These are phyloP conservation scores for Sarcodon sp. DNA, from an alignment of 768 basidiomycete genomes.

Conservation along the genomic window DNA sequence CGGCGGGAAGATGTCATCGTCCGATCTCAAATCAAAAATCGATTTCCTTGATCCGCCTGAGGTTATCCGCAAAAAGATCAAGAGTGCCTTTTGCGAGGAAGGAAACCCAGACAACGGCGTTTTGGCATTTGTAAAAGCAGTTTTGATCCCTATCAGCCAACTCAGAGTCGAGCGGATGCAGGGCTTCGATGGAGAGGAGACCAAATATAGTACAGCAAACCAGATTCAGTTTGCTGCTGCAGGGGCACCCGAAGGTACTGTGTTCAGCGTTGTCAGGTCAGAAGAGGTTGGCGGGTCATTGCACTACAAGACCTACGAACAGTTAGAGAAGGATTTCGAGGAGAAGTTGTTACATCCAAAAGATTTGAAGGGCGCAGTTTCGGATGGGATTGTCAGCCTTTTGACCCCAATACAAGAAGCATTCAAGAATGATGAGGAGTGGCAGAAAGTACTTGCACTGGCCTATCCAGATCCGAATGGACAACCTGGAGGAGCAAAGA, in stretches of 20 bases:
- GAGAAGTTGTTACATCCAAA: conserved; percentile 74
- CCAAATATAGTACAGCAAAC: conserved; percentile 33
- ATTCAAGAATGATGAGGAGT: conserved; percentile 70
- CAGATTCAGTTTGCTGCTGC: conserved; percentile 52
- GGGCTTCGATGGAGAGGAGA: conserved; percentile 30
- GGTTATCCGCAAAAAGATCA: conserved; percentile 79
- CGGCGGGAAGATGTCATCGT: conserved; percentile 97
- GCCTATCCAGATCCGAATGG: conserved; percentile 79
- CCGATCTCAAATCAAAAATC: conserved; percentile 95
- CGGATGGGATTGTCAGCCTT: conserved; percentile 58
- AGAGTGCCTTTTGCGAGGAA: conserved; percentile 88
- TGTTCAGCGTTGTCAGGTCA: conserved; percentile 70
- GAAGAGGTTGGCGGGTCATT: conserved; percentile 72
- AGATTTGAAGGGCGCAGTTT: conserved; percentile 76
- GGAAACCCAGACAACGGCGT: conserved; percentile 88
- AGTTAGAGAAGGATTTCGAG: conserved; percentile 63
- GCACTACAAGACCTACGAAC: conserved; percentile 59
- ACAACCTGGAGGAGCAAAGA: conserved; percentile 54
- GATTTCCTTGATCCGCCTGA: conserved; percentile 90
- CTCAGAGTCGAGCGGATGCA: conserved; percentile 48
- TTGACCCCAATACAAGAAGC: conserved; percentile 71
- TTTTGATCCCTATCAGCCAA: conserved; percentile 79
- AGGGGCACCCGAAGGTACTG: conserved; percentile 67
- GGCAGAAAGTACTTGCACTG: conserved; percentile 59
- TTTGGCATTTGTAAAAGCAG: conserved; percentile 72